Percentiles rank a stretch among this genome's conserved stretches.
Evolutionary conservation across 139 green algal species (phyloP).

Genomic region (Chlamydomonas sp.): DNA sequence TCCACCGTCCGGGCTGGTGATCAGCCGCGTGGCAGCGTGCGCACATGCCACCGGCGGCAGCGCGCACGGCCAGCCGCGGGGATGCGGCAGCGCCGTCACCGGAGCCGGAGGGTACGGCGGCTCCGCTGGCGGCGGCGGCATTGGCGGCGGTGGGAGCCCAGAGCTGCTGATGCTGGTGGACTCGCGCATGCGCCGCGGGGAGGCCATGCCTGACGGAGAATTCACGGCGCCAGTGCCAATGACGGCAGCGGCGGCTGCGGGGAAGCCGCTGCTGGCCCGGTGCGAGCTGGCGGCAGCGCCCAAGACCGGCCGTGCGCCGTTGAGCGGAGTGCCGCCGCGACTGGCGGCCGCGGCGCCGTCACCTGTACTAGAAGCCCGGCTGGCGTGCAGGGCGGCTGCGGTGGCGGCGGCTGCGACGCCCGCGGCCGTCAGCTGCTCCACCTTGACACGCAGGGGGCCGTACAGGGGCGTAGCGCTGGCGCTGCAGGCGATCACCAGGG

Average conservation of each 20-base stretch:
- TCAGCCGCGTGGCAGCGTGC: conserved; percentile 3
- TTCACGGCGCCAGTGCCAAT: too few relatives aligned
- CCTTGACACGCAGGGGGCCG: neutral
- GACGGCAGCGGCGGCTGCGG: neutral
- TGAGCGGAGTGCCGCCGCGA: neutral
- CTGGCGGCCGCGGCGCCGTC: neutral
- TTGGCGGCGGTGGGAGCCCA: too few relatives aligned
- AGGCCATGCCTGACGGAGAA: neutral
- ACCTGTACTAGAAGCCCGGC: neutral
- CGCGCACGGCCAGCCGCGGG: neutral
- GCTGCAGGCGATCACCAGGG: neutral
- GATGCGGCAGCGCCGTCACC: conserved; percentile 22
- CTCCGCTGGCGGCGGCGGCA: neutral
- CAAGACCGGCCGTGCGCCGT: too few relatives aligned
- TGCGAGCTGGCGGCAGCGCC: too few relatives aligned
- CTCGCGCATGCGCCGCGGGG: too few relatives aligned
- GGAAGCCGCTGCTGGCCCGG: neutral
- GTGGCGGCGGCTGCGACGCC: neutral
- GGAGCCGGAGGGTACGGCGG: neutral
- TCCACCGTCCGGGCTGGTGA: conserved; percentile 7
- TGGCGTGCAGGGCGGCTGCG: neutral
- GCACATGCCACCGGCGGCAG: neutral
- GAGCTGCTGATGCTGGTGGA: too few relatives aligned
- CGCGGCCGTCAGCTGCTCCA: conserved; percentile 6
- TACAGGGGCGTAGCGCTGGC: conserved; percentile 3